Base-by-base conservation (phyloP, 2,329 filamentous ascomycete genomes). In the Elsinoe batatas region DNA sequence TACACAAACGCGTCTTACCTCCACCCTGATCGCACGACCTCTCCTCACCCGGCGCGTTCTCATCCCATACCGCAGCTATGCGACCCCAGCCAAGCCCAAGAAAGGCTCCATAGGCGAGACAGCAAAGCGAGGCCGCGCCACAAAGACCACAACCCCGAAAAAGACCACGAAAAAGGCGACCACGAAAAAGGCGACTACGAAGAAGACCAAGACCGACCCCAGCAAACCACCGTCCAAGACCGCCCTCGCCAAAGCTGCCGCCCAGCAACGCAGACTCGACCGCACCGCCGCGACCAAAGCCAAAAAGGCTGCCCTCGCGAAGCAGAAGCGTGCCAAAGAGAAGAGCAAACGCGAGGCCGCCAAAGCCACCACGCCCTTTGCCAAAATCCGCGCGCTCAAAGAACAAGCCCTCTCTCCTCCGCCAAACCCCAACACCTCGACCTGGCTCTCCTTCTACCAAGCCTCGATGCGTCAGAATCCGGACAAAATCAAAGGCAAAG, bases 401-500 rank as follows among this genome's bases (percentile, higher is more conserved):
- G 62, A 63, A 59, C 62, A 59, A 38, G 72, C 73, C 1, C 64
- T 76, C 44, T 59, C 60, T 17, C 66, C 67, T 36, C 72, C 73
- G 3, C 57, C 56, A 43, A n/a, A 20, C 17, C 13, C 2, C 3
- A 22, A 26, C 13, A 1, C 59, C 1, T 60, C 50, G 13, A 64
- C 67, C 17, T 69, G 62, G 57, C 55, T 57, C 5, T 57, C 61
- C n/a, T 73, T 65, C 61, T 37, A 65, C 1, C 15, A 53, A 18
- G 69, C 72, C 37, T 61, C 61, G 40, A 50, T 20, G 10, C 55
- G 26, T 13, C 43, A 55, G n/a, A 44, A 46, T 8, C 26, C 38
- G 2, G 36, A 75, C 49, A 61, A 65, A 17, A 67, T 69, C 15
- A 71, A 70, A 11, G 77, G 76, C 63, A 70, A 76, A 26, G 64